phyloP scores from a whole-genome alignment of 1,284 basidiomycete genomes.

The Trichosporon sp. region DNA sequence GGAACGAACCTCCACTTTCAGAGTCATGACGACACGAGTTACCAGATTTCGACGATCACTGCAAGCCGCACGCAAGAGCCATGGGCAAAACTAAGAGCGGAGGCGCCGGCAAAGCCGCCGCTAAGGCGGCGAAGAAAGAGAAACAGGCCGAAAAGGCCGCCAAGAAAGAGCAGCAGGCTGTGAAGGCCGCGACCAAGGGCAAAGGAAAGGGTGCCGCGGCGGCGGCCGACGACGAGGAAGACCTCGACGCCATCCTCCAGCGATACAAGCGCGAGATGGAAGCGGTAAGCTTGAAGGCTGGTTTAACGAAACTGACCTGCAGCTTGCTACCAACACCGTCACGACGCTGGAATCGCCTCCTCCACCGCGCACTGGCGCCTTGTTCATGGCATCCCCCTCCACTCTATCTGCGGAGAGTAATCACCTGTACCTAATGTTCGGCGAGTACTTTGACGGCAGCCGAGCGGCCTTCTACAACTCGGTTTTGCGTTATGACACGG shows the following conservation, averaged over 20 bases:
- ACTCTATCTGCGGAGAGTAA: conserved; percentile 63
- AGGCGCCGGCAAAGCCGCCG: conserved; percentile 57
- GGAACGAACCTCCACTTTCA: conserved; percentile 31
- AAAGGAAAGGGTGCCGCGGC: conserved; percentile 53
- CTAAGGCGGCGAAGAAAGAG: conserved; percentile 72
- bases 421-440: conserved; percentile 71
- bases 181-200: conserved; percentile 55
- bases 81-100: conserved; percentile 36
- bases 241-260: conserved; percentile 78
- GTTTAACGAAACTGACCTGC: too few relatives aligned
- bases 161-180: conserved; percentile 67
- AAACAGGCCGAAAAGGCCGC: conserved; percentile 62
- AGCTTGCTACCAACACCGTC: conserved; percentile 68
- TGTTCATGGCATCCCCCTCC: conserved; percentile 68
- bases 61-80: conserved; percentile 7
- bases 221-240: conserved; percentile 69
- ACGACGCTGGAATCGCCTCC: conserved; percentile 61
- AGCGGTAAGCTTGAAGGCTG: conserved; percentile 30
- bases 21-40: conserved; percentile 14
- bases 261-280: conserved; percentile 43
- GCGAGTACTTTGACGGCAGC: conserved; percentile 82
- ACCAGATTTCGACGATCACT: not conserved
- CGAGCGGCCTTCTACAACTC: conserved; percentile 60
- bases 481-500: conserved; percentile 33
- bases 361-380: conserved; percentile 75